phyloP scores from a whole-genome alignment of 805 yeast species.

The Saccharomycopsis selenospora region DNA sequence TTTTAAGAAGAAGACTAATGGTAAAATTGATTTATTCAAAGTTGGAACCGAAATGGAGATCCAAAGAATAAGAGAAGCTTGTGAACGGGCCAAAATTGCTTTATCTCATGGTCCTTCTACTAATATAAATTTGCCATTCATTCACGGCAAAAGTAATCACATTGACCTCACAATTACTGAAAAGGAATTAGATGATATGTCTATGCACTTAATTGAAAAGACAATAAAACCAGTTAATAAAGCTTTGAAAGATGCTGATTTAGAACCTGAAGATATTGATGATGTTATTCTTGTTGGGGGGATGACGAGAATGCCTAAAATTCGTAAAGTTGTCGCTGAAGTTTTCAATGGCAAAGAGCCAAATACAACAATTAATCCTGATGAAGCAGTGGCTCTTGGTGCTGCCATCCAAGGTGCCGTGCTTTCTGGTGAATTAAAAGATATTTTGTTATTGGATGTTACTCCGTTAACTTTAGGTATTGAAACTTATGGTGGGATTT shows the following conservation, averaged over 20 bases:
- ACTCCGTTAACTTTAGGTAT: constrained; percentile 79
- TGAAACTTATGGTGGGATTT: constrained; percentile 79
- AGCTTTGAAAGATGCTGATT: constrained; percentile 68
- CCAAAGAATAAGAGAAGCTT: constrained; percentile 73
- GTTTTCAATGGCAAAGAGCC: constrained; percentile 56
- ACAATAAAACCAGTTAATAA: constrained; percentile 69
- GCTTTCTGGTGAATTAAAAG: constrained; percentile 72
- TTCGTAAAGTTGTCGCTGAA: constrained; percentile 52
- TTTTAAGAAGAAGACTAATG: constrained; percentile 48
- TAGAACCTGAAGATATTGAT: constrained; percentile 58
- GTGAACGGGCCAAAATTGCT: constrained; percentile 72
- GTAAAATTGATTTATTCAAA: constrained; percentile 42
- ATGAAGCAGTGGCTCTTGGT: constrained; percentile 87
- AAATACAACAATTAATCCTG: constrained; percentile 74
- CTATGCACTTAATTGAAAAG: constrained; percentile 55
- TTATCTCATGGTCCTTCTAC: constrained; percentile 58
- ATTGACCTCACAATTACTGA: constrained; percentile 53
- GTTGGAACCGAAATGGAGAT: constrained; percentile 47
- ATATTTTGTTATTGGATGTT: constrained; percentile 71
- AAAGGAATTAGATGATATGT: constrained; percentile 59
- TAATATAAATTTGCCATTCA: constrained; percentile 62
- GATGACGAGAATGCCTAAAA: constrained; percentile 85
- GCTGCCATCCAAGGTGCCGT: constrained; percentile 90
- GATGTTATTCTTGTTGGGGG: constrained; percentile 80
- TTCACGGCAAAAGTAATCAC: constrained; percentile 51